phyloP scores from a whole-genome alignment of 257 asterid species.

The Solanum neorickii region DNA sequence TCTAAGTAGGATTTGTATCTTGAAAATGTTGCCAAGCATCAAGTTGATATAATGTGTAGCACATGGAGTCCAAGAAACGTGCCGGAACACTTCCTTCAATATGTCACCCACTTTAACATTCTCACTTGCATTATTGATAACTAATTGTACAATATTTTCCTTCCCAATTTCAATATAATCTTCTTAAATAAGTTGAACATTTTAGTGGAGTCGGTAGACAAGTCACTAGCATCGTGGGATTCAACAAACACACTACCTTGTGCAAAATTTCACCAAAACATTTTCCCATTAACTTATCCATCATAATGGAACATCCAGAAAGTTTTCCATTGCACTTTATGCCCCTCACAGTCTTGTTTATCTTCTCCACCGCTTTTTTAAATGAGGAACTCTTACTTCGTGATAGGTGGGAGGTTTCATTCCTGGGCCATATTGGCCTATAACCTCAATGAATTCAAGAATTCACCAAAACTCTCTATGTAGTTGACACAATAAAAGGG shows the following conservation, averaged over 20 bases:
- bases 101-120: background rate
- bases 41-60: background rate
- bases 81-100: background rate
- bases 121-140: background rate
- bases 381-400: conserved; percentile 5
- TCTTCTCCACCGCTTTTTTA: background rate
- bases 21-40: background rate
- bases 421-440: background rate
- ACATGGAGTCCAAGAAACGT: background rate
- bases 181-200: background rate
- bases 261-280: background rate
- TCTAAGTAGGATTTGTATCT: background rate
- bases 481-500: background rate
- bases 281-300: background rate
- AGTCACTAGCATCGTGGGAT: background rate
- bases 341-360: background rate
- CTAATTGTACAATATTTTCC: background rate
- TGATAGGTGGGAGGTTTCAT: background rate
- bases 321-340: background rate
- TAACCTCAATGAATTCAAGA: background rate
- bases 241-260: background rate
- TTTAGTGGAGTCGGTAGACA: background rate
- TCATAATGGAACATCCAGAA: background rate
- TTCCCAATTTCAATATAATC: background rate
- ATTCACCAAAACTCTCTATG: background rate